These are phyloP conservation scores for Circinella umbellata DNA, from an alignment of 371 early-diverging fungal species.

Conservation along the genomic window DNA sequence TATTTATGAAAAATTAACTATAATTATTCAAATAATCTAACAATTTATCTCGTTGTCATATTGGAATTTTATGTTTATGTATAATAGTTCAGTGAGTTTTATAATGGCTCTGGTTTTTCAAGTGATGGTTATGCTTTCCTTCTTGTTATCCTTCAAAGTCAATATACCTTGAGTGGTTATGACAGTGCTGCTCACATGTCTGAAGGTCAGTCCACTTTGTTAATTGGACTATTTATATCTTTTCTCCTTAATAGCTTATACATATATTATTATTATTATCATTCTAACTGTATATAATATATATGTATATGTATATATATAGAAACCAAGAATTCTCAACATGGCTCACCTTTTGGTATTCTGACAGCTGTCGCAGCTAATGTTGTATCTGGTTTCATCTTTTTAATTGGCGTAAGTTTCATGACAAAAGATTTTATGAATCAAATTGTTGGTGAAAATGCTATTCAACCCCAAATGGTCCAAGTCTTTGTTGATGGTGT, in stretches of 20 bases:
- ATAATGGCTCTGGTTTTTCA: constrained; percentile 58
- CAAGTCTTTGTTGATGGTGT: constrained; percentile 72
- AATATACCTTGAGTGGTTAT: constrained; percentile 73
- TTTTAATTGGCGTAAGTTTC: constrained; percentile 61
- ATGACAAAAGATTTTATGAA: constrained; percentile 56
- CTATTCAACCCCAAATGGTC: constrained; percentile 57
- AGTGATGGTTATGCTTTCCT: constrained; percentile 56
- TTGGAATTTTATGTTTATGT: constrained; percentile 7
- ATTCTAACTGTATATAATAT: too few species aligned
- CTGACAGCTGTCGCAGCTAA: constrained; percentile 64
- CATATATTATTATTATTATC: neutral
- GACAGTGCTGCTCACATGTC: constrained; percentile 78
- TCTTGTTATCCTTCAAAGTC: constrained; percentile 62
- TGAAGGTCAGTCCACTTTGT: constrained; percentile 39
- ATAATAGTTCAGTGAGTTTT: constrained; percentile 51
- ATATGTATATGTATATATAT: neutral
- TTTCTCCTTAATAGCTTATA: neutral
- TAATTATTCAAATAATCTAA: neutral
- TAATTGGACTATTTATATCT: too few species aligned
- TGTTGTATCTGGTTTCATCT: constrained; percentile 58
- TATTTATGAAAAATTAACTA: constrained; percentile 12
- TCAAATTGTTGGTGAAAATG: constrained; percentile 46
- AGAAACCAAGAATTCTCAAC: constrained; percentile 70
- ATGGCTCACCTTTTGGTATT: constrained; percentile 65
- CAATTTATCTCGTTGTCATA: neutral